These are phyloP conservation scores for Fusarium begoniae DNA, from an alignment of 2,329 filamentous ascomycete species.

Conservation along the genomic window DNA sequence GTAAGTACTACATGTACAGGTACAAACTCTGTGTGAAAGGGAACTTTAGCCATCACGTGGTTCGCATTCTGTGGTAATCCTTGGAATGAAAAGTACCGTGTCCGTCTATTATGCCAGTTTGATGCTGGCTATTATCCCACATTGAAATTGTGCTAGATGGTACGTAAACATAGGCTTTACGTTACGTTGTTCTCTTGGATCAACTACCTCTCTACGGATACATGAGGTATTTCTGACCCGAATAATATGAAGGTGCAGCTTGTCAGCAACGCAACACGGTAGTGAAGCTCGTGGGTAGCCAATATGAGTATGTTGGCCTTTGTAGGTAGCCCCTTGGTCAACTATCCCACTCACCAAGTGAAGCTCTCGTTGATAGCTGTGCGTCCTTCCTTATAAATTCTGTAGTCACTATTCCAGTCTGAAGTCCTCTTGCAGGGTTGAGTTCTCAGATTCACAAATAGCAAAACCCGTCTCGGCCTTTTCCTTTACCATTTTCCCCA, in stretches of 20 bases:
- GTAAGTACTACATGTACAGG: neutral
- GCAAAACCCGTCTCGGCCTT: neutral
- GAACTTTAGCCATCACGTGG: neutral
- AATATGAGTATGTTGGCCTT: neutral
- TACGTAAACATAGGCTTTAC: neutral
- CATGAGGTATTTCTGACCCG: neutral
- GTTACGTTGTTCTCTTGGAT: neutral
- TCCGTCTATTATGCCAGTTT: neutral
- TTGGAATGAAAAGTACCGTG: neutral
- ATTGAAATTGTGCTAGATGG: no score
- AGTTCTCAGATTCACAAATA: neutral
- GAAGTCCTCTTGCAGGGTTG: neutral
- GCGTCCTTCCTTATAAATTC: neutral
- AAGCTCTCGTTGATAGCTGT: neutral
- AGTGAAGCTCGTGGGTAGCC: neutral
- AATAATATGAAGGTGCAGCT: neutral
- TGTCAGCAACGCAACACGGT: neutral
- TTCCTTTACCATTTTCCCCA: neutral
- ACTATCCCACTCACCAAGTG: neutral
- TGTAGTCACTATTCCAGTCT: neutral
- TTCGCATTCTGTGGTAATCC: no score
- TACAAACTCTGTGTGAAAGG: neutral
- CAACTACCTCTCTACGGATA: neutral
- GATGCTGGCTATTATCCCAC: neutral
- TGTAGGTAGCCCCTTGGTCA: no score